Conservation (phyloP, 257 asterid genomes). For the Prunella vulgaris region DNA sequence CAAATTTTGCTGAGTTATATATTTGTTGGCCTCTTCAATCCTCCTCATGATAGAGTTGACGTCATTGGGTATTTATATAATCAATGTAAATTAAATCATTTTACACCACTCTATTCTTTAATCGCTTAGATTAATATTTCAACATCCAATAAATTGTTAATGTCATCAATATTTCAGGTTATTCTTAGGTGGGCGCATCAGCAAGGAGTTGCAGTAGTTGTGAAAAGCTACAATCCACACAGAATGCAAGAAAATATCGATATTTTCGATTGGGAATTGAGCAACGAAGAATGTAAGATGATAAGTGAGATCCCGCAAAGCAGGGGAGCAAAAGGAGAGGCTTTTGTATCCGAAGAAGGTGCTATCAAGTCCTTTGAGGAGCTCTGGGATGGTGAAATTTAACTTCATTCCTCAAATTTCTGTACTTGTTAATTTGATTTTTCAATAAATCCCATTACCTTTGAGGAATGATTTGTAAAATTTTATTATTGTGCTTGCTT, state of each 20-base stretch:
- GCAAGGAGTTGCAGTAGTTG: neutral
- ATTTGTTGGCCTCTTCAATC: too few species aligned
- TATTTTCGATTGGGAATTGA: slow-evolving; percentile 2
- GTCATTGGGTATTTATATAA: too few species aligned
- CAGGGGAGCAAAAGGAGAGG: neutral
- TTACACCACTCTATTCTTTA: too few species aligned
- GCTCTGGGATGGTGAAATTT: neutral
- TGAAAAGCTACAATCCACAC: neutral
- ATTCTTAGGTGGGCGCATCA: neutral
- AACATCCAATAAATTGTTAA: too few species aligned
- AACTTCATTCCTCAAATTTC: neutral
- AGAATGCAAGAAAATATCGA: slow-evolving; percentile 1
- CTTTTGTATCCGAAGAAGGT: neutral
- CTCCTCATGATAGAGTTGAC: too few species aligned
- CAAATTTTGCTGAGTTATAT: too few species aligned
- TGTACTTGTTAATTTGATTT: too few species aligned
- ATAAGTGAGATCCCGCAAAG: neutral
- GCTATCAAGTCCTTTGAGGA: neutral
- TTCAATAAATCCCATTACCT: neutral
- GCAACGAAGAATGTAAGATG: neutral
- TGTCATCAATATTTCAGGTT: neutral
- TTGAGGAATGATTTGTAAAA: neutral
- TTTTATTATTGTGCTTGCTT: neutral
- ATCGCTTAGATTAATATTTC: too few species aligned
- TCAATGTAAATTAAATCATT: too few species aligned